Base-by-base conservation (phyloP, 2,329 filamentous ascomycete genomes). In the Diaporthe velutina region DNA sequence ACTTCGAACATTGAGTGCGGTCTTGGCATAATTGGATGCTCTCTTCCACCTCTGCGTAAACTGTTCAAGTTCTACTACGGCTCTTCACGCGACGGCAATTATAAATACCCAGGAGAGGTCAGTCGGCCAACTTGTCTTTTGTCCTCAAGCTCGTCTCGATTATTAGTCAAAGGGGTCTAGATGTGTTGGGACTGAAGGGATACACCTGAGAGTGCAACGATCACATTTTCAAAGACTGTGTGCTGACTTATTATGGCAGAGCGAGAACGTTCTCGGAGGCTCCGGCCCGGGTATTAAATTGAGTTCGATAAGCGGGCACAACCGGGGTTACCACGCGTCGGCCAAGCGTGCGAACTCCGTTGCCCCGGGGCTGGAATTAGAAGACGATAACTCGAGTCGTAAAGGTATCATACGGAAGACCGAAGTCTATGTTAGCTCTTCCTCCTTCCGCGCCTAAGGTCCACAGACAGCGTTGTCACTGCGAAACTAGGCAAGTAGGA, bases 1-100 rank as follows among this genome's bases (percentile, higher is more conserved):
- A 60, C 57, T 13, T 60, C 57, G n/a, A 60, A 60, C n/a, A 60
- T 60, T 13, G 35, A 60, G 15, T 60, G 57, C 8, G 57, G 57
- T 19, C 35, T 60, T 10, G 57, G 57, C 10, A 60, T 60, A 28
- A 60, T 60, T 28, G 57, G 57, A 25, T 60, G 57, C 13, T 60
- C 57, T 7, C 57, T 60, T 40, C 57, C 57, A 42, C 57, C 57
- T 60, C 57, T 60, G 7, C 35, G 57, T 6, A 60, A 60, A n/a
- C 57, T 60, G 22, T 60, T 60, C 35, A 60, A 28, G 12, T 60
- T 60, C n/a, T 60, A 60, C 22, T 40, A 60, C 57, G 57, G 57
- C 6, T 60, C 57, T 40, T 40, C 57, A 19, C 57, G 40, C n/a
- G 57, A 40, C 15, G 57, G 22, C 1, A 40, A 60, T 12, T 60